phyloP scores from a whole-genome alignment of 2,329 filamentous ascomycete genomes.

The Colletotrichum graminicola region DNA sequence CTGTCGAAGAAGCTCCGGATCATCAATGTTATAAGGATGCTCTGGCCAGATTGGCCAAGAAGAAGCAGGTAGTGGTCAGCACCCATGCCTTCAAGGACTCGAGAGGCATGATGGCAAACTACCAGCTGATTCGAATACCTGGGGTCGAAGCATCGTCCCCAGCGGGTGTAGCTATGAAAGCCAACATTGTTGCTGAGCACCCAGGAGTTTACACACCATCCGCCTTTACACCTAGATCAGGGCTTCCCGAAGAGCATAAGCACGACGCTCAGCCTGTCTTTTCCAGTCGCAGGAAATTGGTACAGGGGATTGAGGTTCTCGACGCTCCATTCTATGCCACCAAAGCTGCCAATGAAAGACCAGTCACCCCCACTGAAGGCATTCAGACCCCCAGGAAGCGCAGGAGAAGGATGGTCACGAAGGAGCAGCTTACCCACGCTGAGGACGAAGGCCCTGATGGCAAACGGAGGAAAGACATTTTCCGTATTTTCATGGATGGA shows the following conservation, averaged over 20 bases:
- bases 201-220: constrained; percentile 59
- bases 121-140: constrained; percentile 58
- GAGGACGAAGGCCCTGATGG: constrained; percentile 31
- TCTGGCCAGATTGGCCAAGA: constrained; percentile 54
- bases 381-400: constrained; percentile 30
- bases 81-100: constrained; percentile 58
- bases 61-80: constrained; percentile 54
- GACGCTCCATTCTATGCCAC: constrained; percentile 63
- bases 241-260: constrained; percentile 45
- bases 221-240: constrained; percentile 48
- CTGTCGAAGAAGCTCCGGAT: constrained; percentile 55
- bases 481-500: constrained; percentile 35
- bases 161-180: constrained; percentile 58
- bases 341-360: constrained; percentile 42
- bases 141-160: constrained; percentile 57
- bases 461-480: constrained; percentile 34
- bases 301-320: constrained; percentile 61
- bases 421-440: constrained; percentile 29
- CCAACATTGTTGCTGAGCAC: constrained; percentile 57
- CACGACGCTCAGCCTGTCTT: constrained; percentile 40
- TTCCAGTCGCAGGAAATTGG: constrained; percentile 47
- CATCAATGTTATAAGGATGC: constrained; percentile 55
- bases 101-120: constrained; percentile 58
- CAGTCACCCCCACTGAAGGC: constrained; percentile 22
- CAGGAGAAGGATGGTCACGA: constrained; percentile 36